phyloP scores from a whole-genome alignment of 2,329 filamentous ascomycete species.

The Geosmithia morbida region DNA sequence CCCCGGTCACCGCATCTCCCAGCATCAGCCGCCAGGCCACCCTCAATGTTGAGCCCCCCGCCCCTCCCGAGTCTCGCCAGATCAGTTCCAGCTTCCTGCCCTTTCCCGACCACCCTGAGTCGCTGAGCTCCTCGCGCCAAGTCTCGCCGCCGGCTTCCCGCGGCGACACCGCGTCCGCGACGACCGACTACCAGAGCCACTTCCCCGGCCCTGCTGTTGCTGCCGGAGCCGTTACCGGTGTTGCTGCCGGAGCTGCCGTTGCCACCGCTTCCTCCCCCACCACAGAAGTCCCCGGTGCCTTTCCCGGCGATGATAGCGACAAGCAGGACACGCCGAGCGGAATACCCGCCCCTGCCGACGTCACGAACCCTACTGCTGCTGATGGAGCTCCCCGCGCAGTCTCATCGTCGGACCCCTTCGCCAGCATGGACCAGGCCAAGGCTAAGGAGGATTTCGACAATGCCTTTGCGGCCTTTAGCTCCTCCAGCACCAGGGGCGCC shows the following conservation, averaged over 20 bases:
- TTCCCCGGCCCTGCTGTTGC: slow-evolving; percentile 6
- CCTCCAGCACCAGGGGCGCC: slow-evolving; percentile 22
- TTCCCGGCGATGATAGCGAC: slow-evolving; percentile 17
- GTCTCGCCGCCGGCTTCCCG: slow-evolving; percentile 53
- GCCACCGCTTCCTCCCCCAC: background rate
- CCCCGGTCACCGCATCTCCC: slow-evolving; percentile 47
- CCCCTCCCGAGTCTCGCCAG: slow-evolving; percentile 61
- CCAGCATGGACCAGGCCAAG: slow-evolving; percentile 36
- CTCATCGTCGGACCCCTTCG: slow-evolving; percentile 31
- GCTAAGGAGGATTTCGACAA: slow-evolving; percentile 74
- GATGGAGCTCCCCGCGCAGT: slow-evolving; percentile 4
- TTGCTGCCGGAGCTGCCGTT: slow-evolving; percentile 1
- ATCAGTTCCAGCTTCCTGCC: slow-evolving; percentile 65
- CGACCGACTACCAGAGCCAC: slow-evolving; percentile 11
- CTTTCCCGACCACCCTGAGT: slow-evolving; percentile 51
- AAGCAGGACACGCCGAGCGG: slow-evolving; percentile 12
- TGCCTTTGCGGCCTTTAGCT: slow-evolving; percentile 64
- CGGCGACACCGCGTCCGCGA: slow-evolving; percentile 31
- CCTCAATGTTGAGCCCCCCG: slow-evolving; percentile 34
- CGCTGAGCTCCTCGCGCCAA: slow-evolving; percentile 63
- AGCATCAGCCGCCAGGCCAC: slow-evolving; percentile 48
- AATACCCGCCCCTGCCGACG: slow-evolving; percentile 10
- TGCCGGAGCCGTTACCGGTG: slow-evolving; percentile 3
- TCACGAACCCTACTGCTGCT: slow-evolving; percentile 5
- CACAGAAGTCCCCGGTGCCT: background rate